Evolutionary conservation across 139 green algal genomes (phyloP).

Genomic region (Axilococcus clingmanii): DNA sequence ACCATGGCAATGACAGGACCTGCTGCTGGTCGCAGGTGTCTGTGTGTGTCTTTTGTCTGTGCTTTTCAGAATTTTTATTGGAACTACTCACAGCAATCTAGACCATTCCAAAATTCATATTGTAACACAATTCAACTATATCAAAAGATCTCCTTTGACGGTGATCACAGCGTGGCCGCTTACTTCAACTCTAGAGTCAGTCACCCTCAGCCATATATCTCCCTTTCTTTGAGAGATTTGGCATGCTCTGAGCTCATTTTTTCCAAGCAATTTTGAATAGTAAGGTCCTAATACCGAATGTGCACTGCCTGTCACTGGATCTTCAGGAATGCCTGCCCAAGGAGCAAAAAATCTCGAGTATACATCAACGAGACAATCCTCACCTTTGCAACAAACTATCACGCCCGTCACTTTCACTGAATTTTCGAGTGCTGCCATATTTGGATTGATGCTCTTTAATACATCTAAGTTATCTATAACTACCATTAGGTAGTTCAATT

Average conservation of each 20-base stretch:
- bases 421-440: conserved; percentile 4
- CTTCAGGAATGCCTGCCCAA: conserved; percentile 68
- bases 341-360: conserved; percentile 75
- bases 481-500: conserved; percentile 1
- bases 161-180: no score
- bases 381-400: neutral
- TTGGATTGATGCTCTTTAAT: conserved; percentile 13
- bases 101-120: no score
- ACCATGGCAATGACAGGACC: no score
- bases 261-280: conserved; percentile 30
- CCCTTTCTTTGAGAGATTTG: conserved; percentile 41
- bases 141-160: no score
- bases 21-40: no score
- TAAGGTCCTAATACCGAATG: conserved; percentile 55
- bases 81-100: no score
- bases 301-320: conserved; percentile 78
- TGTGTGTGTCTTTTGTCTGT: no score
- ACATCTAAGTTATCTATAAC: conserved; percentile 28
- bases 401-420: conserved; percentile 18
- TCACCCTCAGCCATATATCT: no score
- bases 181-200: no score
- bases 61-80: no score
- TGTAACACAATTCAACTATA: no score
- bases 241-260: conserved; percentile 20
- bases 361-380: conserved; percentile 27